These are phyloP conservation scores for Fusarium xylarioides DNA, from an alignment of 2,329 filamentous ascomycete genomes.

Conservation along the genomic window DNA sequence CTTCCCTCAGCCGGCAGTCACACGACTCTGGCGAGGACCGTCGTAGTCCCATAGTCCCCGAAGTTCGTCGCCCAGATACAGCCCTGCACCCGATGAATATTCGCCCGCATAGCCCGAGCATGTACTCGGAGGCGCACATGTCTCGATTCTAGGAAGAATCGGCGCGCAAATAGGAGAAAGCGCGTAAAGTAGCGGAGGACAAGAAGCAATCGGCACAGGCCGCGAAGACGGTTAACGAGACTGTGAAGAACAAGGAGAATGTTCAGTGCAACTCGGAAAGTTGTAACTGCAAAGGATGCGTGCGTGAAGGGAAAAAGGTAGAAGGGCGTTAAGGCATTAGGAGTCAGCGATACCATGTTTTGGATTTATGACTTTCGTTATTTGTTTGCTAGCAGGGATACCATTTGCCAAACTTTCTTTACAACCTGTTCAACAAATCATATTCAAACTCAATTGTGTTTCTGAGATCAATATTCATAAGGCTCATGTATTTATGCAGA, in stretches of 20 bases:
- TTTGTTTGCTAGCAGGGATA: neutral
- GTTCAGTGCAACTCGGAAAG: neutral
- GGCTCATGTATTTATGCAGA: neutral
- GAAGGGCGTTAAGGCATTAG: conserved; percentile 28
- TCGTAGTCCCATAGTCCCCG: conserved; percentile 65
- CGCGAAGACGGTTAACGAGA: neutral
- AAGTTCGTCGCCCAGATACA: conserved; percentile 64
- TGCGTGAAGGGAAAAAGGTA: neutral
- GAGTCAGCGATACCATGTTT: conserved; percentile 36
- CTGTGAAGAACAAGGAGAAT: neutral
- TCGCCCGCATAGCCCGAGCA: conserved; percentile 50
- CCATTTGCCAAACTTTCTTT: neutral
- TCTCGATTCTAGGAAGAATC: conserved; percentile 53
- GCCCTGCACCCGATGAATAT: conserved; percentile 65
- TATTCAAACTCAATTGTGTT: neutral
- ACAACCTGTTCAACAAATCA: neutral
- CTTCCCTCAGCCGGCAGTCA: neutral
- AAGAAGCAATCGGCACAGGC: neutral
- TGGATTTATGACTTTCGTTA: conserved; percentile 10
- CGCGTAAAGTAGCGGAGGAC: neutral
- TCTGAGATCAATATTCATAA: neutral
- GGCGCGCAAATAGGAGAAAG: neutral
- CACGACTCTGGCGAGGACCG: conserved; percentile 45
- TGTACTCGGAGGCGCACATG: conserved; percentile 62
- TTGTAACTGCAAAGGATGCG: neutral